Conservation (phyloP, 2,329 filamentous ascomycete genomes). For the Colletotrichum viniferum region DNA sequence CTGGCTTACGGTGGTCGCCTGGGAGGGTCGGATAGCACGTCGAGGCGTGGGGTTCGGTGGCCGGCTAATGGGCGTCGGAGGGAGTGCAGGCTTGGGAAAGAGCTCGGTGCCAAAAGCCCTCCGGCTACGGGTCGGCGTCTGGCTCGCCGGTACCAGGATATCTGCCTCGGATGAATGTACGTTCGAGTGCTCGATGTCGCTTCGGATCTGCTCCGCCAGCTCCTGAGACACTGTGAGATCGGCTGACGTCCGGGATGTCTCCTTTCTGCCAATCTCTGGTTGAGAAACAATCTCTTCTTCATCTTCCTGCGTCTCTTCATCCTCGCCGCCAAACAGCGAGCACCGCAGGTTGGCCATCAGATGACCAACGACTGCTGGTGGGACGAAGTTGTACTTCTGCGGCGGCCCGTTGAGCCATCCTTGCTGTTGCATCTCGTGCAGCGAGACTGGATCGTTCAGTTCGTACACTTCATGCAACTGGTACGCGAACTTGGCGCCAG, state of each 20-base stretch:
- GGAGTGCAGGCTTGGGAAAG: slow-evolving; percentile 10
- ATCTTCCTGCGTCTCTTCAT: slow-evolving; percentile 22
- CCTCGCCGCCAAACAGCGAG: slow-evolving; percentile 46
- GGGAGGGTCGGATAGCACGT: slow-evolving; percentile 23
- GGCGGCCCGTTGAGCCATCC: slow-evolving; percentile 58
- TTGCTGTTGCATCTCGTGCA: slow-evolving; percentile 55
- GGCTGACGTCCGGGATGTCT: neutral
- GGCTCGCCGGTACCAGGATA: slow-evolving; percentile 38
- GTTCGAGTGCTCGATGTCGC: slow-evolving; percentile 42
- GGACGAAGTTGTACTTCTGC: slow-evolving; percentile 57
- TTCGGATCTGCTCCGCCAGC: slow-evolving; percentile 54
- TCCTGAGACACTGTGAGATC: slow-evolving; percentile 51
- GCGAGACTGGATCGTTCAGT: slow-evolving; percentile 62
- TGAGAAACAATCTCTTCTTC: neutral
- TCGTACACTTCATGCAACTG: slow-evolving; percentile 63
- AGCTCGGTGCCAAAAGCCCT: slow-evolving; percentile 4
- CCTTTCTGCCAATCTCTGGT: neutral
- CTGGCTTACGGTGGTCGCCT: slow-evolving; percentile 42
- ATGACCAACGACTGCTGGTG: slow-evolving; percentile 61
- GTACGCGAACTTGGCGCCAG: slow-evolving; percentile 52
- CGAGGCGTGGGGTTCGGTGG: slow-evolving; percentile 17
- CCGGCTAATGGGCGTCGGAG: slow-evolving; percentile 18
- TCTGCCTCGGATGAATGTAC: slow-evolving; percentile 26
- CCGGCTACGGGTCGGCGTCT: neutral
- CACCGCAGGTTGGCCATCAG: slow-evolving; percentile 62